Evolutionary conservation across 2,329 filamentous ascomycete genomes (phyloP).

Genomic region (Periconia sp.): DNA sequence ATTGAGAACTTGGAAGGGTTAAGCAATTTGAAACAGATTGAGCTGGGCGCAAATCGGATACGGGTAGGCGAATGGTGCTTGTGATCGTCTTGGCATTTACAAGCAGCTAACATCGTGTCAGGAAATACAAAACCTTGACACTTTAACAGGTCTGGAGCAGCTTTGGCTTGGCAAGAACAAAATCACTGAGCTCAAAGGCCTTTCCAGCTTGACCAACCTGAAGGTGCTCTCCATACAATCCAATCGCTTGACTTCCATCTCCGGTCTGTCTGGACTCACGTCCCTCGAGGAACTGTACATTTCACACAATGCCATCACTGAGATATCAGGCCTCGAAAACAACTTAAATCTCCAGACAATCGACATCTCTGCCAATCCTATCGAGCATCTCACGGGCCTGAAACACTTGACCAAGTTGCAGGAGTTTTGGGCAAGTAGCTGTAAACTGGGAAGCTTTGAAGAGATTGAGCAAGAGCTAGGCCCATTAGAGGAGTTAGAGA

Average conservation of each 20-base stretch:
- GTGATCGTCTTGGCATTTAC: neutral
- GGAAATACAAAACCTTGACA: constrained; percentile 83
- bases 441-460: constrained; percentile 74
- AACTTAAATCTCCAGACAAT: constrained; percentile 66
- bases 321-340: constrained; percentile 66
- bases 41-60: constrained; percentile 90
- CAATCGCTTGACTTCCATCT: constrained; percentile 81
- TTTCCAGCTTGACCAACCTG: constrained; percentile 75
- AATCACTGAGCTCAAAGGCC: constrained; percentile 77
- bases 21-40: constrained; percentile 75
- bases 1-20: constrained; percentile 84
- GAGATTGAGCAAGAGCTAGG: constrained; percentile 78
- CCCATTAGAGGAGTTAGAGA: constrained; percentile 78
- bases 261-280: constrained; percentile 71
- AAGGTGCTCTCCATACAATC: constrained; percentile 92
- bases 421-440: constrained; percentile 94
- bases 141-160: constrained; percentile 76
- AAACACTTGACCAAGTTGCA: constrained; percentile 71
- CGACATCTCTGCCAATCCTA: constrained; percentile 87
- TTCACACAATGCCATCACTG: constrained; percentile 86
- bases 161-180: constrained; percentile 97
- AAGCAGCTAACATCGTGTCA: constrained; percentile 57
- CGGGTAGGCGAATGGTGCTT: constrained; percentile 43
- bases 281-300: constrained; percentile 92
- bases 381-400: constrained; percentile 73